Base-by-base conservation (phyloP, 106 monocot species). In the Platanthera guangdongensis region DNA sequence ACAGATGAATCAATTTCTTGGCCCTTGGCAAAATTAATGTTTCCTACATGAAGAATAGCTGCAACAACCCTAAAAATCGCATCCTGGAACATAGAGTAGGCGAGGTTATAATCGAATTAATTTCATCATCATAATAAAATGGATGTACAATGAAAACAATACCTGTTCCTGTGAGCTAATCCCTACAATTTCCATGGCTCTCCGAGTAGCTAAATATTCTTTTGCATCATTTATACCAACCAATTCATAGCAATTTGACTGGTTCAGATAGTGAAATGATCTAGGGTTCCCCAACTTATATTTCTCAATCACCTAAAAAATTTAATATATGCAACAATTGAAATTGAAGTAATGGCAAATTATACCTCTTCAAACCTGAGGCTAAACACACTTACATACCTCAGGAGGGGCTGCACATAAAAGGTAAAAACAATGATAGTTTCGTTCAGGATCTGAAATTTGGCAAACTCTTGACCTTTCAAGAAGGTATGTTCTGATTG, bases 51-150 rank as follows among this genome's bases (percentile, higher is more conserved):
- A 86, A 99, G 99, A 70, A 99, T 94, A 22, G 99, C 86, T 57
- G 99, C 99, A 74, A 99, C 88, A 78, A 99, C 94, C 81, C 99
- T 92, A 78, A 94, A 99, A 82, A 99, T 99, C 55, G 99, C 92
- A 76, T 99, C 99, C 99, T 99, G 84, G 68, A 32, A 85, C 32
- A 75, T 50, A 70, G 76, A 15, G 48, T 76, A 16, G 46, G 71
- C 72, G 19, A 63, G 28, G 59, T 71, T 47, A 50, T 50, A 68
- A 39, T 48, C 54, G 15, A 45, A 45, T 25, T 32, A 68, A 52
- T 15, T 72, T 19, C 51, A 21, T 1, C 50, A 70, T 21, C 46
- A 69, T 21, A 22, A 70, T 21, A 60, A 72, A 39, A 70, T 25
- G 6, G 9, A 39, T 70, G 14, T 25, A 55, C n/a, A 64, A 75